Conservation (phyloP, 306 rosid genomes). For the Begonia peltatifolia region DNA sequence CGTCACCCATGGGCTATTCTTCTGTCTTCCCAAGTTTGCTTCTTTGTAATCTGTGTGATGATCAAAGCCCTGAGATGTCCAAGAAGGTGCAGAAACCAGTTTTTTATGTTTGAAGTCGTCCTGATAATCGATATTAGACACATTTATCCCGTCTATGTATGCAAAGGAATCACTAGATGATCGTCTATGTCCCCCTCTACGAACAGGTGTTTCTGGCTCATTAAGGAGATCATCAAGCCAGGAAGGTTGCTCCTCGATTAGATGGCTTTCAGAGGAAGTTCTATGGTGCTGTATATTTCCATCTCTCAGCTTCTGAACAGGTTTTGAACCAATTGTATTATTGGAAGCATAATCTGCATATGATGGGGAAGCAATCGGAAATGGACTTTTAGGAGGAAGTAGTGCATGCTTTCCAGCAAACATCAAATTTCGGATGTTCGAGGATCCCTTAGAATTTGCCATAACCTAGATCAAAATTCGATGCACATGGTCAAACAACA, state of each 20-base stretch:
- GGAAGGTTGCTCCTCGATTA: slow-evolving; percentile 19
- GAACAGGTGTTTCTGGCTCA: slow-evolving; percentile 18
- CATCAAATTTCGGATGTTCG: slow-evolving; percentile 7
- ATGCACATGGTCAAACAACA: too few relatives aligned
- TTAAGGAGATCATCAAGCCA: slow-evolving; percentile 27
- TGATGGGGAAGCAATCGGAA: slow-evolving; percentile 3
- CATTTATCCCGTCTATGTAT: slow-evolving; percentile 1
- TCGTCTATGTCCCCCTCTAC: slow-evolving; percentile 14
- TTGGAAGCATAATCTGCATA: slow-evolving; percentile 5
- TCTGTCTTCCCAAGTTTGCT: background rate
- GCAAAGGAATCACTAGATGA: slow-evolving; percentile 23
- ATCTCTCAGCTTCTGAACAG: background rate
- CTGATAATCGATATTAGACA: slow-evolving; percentile 4
- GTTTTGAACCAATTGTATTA: slow-evolving; percentile 3
- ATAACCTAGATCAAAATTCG: background rate
- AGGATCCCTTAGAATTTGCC: slow-evolving; percentile 15
- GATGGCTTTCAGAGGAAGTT: slow-evolving; percentile 13
- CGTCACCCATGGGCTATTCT: background rate
- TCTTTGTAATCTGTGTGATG: background rate
- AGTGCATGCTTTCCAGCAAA: slow-evolving; percentile 13
- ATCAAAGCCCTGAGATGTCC: background rate
- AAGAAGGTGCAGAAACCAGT: slow-evolving; percentile 5
- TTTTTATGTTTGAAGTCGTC: slow-evolving; percentile 6
- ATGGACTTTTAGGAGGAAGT: slow-evolving; percentile 17
- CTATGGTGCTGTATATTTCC: slow-evolving; percentile 13